Percentiles rank a stretch among this genome's conserved stretches.
phyloP scores from a whole-genome alignment of 371 early-diverging fungal species.

The Lichtheimia corymbifera region DNA sequence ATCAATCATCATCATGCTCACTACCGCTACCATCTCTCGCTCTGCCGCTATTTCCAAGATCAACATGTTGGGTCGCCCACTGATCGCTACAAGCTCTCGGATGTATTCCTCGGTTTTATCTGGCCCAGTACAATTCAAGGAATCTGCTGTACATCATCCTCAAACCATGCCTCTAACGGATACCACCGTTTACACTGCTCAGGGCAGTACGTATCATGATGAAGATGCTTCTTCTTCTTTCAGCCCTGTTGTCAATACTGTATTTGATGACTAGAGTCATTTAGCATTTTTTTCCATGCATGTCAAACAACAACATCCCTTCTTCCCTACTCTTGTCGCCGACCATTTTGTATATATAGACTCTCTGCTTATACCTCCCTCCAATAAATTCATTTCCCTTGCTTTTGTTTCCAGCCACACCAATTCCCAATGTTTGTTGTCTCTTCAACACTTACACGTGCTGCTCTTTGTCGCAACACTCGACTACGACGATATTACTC shows the following conservation, averaged over 20 bases:
- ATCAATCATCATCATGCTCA: too few species aligned
- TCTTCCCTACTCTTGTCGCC: neutral
- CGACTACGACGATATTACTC: slow-evolving; percentile 8
- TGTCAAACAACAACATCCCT: neutral
- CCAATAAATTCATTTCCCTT: too few species aligned
- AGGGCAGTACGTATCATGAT: slow-evolving; percentile 6
- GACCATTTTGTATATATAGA: neutral
- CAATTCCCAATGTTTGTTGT: too few species aligned
- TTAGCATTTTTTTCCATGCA: neutral
- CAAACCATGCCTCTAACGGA: slow-evolving; percentile 18
- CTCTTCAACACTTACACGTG: neutral
- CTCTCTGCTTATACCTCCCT: neutral
- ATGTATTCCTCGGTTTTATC: slow-evolving; percentile 1
- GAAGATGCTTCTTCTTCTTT: slow-evolving; percentile 5
- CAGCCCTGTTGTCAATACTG: slow-evolving; percentile 18
- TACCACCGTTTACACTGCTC: slow-evolving; percentile 13
- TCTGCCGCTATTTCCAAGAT: neutral
- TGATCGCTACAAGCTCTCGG: neutral
- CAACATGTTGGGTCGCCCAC: neutral
- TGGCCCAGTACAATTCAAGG: slow-evolving; percentile 1
- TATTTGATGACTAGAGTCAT: slow-evolving; percentile 16
- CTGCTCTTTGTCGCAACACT: neutral
- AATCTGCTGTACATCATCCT: slow-evolving; percentile 11
- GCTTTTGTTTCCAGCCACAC: too few species aligned
- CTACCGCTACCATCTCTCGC: neutral